Base-by-base conservation (phyloP, 2,329 filamentous ascomycete genomes). In the Leptographium radiaticola region DNA sequence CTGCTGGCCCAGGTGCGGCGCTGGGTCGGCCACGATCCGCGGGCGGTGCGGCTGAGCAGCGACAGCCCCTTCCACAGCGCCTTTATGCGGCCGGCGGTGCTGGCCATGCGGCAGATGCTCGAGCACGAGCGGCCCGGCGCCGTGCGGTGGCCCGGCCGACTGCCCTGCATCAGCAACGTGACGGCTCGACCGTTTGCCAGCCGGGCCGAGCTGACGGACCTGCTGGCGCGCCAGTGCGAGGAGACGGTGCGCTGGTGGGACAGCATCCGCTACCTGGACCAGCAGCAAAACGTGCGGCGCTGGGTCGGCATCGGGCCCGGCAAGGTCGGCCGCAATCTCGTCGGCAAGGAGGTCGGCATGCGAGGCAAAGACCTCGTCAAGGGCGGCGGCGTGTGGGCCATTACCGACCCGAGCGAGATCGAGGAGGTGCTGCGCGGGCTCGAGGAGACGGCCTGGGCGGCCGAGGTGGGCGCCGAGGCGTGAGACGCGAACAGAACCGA, bases 241-340 rank as follows among this genome's bases (percentile, higher is more conserved):
- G 89, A 95, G 70, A 96, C 90, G 34, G 89, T 97, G 44, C 77
- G 80, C 56, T 97, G 91, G 91, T 95, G 90, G 83, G 88, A 94
- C 61, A 93, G 87, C 62, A 90, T 97, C 62, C 83, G 81, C 60
- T 95, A 94, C 64, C 72, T 96, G 50, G 88, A 96, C 66, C 83
- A 93, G 65, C 82, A 93, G 62, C 79, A 84, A 63, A 84, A 84
- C 58, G 87, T 95, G 18, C 76, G 83, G 62, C 75, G 90, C 54
- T 96, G 91, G 86, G 79, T 97, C 50, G 91, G 91, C 45, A 88
- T 97, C 58, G 91, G 91, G 0, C 91, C 91, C 0, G 91, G 91
- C 6, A 95, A 95, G 66, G 91, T 97, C 2, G 91, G 91, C 1
- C 77, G 90, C 55, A 96, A 96, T 66, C 74, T 97, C 9, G 90